Evolutionary conservation across 2,329 filamentous ascomycete species (phyloP).

Genomic region (Fusarium sp.): DNA sequence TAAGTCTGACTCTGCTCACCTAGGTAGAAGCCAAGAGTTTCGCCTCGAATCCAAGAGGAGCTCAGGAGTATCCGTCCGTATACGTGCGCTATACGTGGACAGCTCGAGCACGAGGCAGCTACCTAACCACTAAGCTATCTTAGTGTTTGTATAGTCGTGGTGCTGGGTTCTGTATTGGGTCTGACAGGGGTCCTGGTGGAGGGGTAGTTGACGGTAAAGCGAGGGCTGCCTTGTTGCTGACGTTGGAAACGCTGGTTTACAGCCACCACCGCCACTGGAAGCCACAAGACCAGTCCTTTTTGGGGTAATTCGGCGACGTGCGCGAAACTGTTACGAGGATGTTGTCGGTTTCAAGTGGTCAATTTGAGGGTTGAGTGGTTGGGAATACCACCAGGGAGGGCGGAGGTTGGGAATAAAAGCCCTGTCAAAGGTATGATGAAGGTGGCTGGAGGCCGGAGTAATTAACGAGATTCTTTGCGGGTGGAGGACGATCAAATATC

Average conservation of each 20-base stretch:
- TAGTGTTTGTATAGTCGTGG: conserved; percentile 38
- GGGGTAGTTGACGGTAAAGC: conserved; percentile 29
- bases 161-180: conserved; percentile 35
- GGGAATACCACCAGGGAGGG: conserved; percentile 11
- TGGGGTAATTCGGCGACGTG: conserved; percentile 12
- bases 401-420: conserved; percentile 35
- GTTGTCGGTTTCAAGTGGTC: conserved; percentile 33
- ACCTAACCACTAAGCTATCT: conserved; percentile 41
- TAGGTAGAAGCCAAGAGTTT: conserved; percentile 36
- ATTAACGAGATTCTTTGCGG: conserved; percentile 1
- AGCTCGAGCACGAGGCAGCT: conserved; percentile 40
- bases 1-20: conserved; percentile 32
- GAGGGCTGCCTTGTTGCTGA: conserved; percentile 34
- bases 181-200: conserved; percentile 34
- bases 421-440: conserved; percentile 18
- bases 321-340: conserved; percentile 30
- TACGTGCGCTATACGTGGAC: conserved; percentile 44
- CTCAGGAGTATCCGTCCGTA: conserved; percentile 29
- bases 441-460: conserved; percentile 37
- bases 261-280: conserved; percentile 38
- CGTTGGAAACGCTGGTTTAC: conserved; percentile 29
- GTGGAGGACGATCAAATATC: conserved; percentile 20
- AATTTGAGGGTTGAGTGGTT: conserved; percentile 31
- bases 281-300: conserved; percentile 31
- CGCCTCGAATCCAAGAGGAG: conserved; percentile 26